Percentiles rank a stretch among this genome's conserved stretches.
These are phyloP conservation scores for Monilinia fructigena DNA, from an alignment of 2,329 filamentous ascomycete species.

Conservation along the genomic window DNA sequence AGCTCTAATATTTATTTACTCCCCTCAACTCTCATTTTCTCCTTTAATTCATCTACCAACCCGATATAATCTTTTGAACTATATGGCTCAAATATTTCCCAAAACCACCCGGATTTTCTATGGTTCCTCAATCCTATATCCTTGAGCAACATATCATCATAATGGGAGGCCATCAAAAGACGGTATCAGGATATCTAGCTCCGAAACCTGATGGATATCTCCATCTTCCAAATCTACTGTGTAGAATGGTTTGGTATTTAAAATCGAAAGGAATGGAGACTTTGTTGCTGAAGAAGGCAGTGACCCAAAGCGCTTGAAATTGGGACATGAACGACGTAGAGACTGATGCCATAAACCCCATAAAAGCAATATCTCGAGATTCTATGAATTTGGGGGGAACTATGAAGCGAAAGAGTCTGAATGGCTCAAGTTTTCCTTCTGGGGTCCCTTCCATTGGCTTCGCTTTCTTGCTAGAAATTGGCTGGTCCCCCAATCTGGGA, in stretches of 20 bases:
- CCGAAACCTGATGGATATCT: constrained; percentile 67
- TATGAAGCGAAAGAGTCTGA: constrained; percentile 49
- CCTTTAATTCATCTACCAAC: constrained; percentile 45
- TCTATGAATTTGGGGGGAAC: constrained; percentile 46
- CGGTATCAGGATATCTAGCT: constrained; percentile 62
- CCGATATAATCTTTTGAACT: constrained; percentile 47
- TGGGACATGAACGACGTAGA: constrained; percentile 46
- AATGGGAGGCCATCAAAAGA: constrained; percentile 79
- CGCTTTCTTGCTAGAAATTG: constrained; percentile 48
- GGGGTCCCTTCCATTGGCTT: constrained; percentile 42
- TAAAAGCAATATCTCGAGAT: constrained; percentile 47
- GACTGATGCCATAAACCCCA: constrained; percentile 47
- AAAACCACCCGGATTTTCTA: constrained; percentile 49
- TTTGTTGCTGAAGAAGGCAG: constrained; percentile 59
- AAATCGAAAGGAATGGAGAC: constrained; percentile 45
- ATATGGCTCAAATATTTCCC: constrained; percentile 47
- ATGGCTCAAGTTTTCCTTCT: constrained; percentile 35
- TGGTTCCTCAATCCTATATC: constrained; percentile 62
- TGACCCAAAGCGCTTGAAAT: constrained; percentile 59
- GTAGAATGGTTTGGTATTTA: constrained; percentile 57
- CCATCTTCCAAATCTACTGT: constrained; percentile 68
- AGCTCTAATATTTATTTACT: constrained; percentile 33
- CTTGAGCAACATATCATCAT: constrained; percentile 64
- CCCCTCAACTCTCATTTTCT: neutral
- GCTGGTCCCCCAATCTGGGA: constrained; percentile 53